phyloP scores from a whole-genome alignment of 1,284 basidiomycete genomes.

The Trametes pubescens region DNA sequence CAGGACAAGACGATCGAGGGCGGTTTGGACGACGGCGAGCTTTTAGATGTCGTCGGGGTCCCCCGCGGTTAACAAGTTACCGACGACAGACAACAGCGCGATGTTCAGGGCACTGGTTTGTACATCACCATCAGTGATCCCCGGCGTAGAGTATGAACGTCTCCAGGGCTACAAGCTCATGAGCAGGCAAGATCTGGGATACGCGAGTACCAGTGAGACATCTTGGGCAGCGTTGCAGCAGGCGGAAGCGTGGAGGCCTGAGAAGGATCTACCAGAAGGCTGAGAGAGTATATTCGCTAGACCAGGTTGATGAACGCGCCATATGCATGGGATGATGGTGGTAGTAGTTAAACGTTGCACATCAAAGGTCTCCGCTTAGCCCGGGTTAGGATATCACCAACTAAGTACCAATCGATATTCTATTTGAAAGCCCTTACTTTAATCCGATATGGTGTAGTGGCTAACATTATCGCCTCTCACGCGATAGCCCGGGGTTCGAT shows the following conservation, averaged over 20 bases:
- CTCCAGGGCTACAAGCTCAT: background rate
- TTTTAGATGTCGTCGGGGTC: conserved; percentile 17
- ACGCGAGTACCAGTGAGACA: background rate
- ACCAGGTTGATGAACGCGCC: background rate
- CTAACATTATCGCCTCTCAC: conserved; percentile 34
- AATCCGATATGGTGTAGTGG: conserved; percentile 34
- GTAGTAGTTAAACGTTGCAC: no score
- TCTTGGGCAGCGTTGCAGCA: background rate
- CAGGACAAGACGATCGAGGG: conserved; percentile 18
- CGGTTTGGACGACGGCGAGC: background rate
- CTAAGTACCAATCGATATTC: no score
- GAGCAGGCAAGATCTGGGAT: background rate
- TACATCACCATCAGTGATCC: conserved; percentile 32
- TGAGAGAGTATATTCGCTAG: background rate
- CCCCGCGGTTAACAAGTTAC: conserved; percentile 10
- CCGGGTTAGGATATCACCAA: background rate
- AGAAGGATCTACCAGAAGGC: background rate
- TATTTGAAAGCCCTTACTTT: background rate
- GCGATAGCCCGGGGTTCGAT: conserved; percentile 34
- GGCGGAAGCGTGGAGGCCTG: background rate
- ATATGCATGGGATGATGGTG: no score
- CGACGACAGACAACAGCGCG: conserved; percentile 19
- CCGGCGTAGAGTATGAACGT: background rate
- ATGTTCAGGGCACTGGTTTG: conserved; percentile 22
- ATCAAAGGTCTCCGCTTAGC: no score